Base-by-base conservation (phyloP, 73 alveolate genomes). In the Tetrahymena elliotti region DNA sequence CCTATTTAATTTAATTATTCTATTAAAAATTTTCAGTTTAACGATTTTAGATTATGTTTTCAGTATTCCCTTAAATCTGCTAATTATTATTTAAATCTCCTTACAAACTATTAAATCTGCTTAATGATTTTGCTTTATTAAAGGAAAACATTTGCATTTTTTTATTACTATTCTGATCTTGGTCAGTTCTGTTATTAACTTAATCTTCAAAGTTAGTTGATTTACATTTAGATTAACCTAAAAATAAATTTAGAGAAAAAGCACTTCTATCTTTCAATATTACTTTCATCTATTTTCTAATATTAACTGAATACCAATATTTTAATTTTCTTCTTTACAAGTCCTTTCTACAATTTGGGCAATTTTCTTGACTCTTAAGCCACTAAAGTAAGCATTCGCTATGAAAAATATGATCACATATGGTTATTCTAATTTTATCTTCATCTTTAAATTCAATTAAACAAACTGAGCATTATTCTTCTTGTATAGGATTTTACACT, bases 341-440 rank as follows among this genome's bases (percentile, higher is more conserved):
- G 34, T 68, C 88, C n/a, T 68, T 68, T 68, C 88, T 68, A 68
- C 88, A 68, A n/a, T 68, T 68, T 27, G 88, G 88, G 33, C 88
- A 68, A 18, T n/a, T 68, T 31, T 68, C 88, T 68, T 68, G 33
- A 31, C 95, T 88, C 53, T 88, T 94, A 18, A 47, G 38, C 96
- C 96, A 94, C 22, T 88, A 34, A 38, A 84, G 84, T 18, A 94
- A 41, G 37, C 96, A 94, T 12, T 38, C 83, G 0, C 93, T 35
- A 94, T 94, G 96, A 52, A 94, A 94, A 35, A 94, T 39, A 53
- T 94, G 96, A 83, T 84, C 52, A 40, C 96, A 94, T 40, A 52
- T 38, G 38, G 96, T 94, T n/a, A 94, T 33, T 94, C 93, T 94
- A 34, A 94, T 93, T 39, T 35, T 7, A 37, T 94, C 96, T 6